These are phyloP conservation scores for Aspergillus ustus DNA, from an alignment of 2,329 filamentous ascomycete genomes.

Conservation along the genomic window DNA sequence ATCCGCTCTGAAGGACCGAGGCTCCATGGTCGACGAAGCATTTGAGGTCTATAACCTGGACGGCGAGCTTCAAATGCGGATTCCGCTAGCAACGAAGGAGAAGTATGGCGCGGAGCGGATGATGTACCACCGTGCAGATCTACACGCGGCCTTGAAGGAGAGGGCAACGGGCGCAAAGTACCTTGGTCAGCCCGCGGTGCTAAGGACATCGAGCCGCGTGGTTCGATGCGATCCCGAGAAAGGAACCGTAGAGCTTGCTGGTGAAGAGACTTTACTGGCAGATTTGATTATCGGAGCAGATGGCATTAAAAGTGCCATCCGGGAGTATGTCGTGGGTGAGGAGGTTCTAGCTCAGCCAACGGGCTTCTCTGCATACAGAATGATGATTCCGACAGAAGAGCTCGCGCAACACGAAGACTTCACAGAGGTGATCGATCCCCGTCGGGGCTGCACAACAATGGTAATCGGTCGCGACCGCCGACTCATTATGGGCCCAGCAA, in stretches of 20 bases:
- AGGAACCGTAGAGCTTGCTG: constrained; percentile 13
- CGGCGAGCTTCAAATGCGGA: constrained; percentile 23
- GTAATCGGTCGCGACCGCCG: constrained; percentile 49
- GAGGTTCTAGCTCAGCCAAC: constrained; percentile 8
- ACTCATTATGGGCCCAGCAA: constrained; percentile 53
- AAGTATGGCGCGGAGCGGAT: constrained; percentile 30
- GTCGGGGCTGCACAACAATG: constrained; percentile 51
- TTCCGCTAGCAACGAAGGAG: constrained; percentile 23
- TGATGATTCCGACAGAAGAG: constrained; percentile 11
- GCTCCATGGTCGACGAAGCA: constrained; percentile 29
- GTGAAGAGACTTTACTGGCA: constrained; percentile 21
- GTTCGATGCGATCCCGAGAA: constrained; percentile 9
- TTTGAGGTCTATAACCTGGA: constrained; percentile 33
- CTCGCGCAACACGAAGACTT: constrained; percentile 25
- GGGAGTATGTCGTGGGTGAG: constrained; percentile 1
- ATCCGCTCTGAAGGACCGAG: background rate
- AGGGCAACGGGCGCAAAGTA: constrained; percentile 3
- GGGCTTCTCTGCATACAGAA: constrained; percentile 16
- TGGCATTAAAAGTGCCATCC: constrained; percentile 28
- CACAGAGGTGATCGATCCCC: constrained; percentile 38
- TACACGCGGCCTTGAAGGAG: constrained; percentile 28
- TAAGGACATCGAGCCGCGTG: constrained; percentile 2
- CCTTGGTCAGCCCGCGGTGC: background rate
- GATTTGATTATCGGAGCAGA: constrained; percentile 38
- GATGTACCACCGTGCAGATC: constrained; percentile 30